A percentile compares a stretch with the other conserved stretches of the same genome.
These are phyloP conservation scores for Paramecium biaurelia DNA, from an alignment of 73 alveolate genomes.

Conservation along the genomic window DNA sequence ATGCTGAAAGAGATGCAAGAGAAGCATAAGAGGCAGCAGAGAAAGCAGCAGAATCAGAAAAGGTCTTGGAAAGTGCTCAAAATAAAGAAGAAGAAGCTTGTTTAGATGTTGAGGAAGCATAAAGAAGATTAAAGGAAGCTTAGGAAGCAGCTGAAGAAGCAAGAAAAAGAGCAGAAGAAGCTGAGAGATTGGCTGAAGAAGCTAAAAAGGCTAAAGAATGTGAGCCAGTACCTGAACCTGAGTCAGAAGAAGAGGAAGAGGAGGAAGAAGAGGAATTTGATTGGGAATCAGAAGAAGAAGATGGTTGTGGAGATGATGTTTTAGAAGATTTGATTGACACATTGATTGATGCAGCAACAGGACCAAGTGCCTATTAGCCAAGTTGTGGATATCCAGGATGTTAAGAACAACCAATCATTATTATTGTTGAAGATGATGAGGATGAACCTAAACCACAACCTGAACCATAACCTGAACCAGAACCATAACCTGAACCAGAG, in stretches of 20 bases:
- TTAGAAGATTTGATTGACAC: slow-evolving; percentile 48
- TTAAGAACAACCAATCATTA: neutral
- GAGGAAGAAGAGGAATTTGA: slow-evolving; percentile 22
- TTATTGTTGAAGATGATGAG: slow-evolving; percentile 48
- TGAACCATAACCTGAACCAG: neutral
- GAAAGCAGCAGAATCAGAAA: neutral
- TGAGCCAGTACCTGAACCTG: slow-evolving; percentile 15
- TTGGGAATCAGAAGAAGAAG: slow-evolving; percentile 17
- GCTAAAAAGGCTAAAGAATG: neutral
- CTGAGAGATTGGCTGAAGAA: slow-evolving; percentile 10
- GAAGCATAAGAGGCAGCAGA: slow-evolving; percentile 8
- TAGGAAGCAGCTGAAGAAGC: slow-evolving; percentile 11
- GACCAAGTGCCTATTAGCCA: slow-evolving; percentile 30
- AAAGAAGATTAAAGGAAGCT: slow-evolving; percentile 30
- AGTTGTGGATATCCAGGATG: slow-evolving; percentile 45
- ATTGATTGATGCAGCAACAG: slow-evolving; percentile 28
- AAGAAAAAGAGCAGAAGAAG: neutral
- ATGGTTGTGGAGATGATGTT: slow-evolving; percentile 19
- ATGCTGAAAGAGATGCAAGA: slow-evolving; percentile 7
- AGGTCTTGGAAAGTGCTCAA: neutral
- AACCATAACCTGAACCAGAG: neutral
- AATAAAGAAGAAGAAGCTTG: neutral
- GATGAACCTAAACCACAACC: slow-evolving; percentile 19
- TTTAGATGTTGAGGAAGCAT: neutral
- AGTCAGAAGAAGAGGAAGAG: neutral